Evolutionary conservation across 78 protist species (phyloP).

Genomic region (Monocercomonoides exilis): DNA sequence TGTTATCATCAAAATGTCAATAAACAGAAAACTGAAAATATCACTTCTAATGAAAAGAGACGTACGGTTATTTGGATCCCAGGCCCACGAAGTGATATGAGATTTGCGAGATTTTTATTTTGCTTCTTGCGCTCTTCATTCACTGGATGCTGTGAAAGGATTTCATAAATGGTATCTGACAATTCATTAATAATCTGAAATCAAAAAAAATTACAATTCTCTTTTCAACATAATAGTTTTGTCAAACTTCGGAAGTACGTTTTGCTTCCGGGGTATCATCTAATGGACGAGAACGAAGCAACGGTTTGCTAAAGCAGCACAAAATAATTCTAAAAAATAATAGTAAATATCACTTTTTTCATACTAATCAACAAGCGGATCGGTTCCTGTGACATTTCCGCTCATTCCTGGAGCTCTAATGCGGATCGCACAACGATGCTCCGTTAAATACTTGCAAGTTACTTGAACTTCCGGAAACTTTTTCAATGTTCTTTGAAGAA

Average conservation of each 20-base stretch:
- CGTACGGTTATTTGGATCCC: conserved; percentile 32
- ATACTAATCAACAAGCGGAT: conserved; percentile 58
- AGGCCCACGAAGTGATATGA: conserved; percentile 67
- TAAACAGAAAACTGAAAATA: too few species aligned
- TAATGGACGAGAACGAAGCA: neutral
- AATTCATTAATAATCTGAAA: conserved; percentile 44
- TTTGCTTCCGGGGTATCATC: neutral
- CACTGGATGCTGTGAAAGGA: conserved; percentile 50
- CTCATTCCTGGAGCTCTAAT: conserved; percentile 63
- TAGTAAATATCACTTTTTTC: neutral
- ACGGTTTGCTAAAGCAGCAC: neutral
- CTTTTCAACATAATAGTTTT: too few species aligned
- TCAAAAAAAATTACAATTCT: conserved; percentile 16
- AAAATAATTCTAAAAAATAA: neutral
- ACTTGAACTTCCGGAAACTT: conserved; percentile 46
- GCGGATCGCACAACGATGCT: conserved; percentile 73
- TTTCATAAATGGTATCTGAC: conserved; percentile 35
- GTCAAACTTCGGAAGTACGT: conserved; percentile 2
- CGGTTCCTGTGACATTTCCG: conserved; percentile 63
- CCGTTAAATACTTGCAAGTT: conserved; percentile 60
- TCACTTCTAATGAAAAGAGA: too few species aligned
- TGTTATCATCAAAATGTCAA: too few species aligned
- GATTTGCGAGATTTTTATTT: conserved; percentile 51
- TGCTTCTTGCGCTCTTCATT: conserved; percentile 46
- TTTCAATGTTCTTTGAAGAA: conserved; percentile 22